A percentile compares a stretch with the other conserved stretches of the same genome.
phyloP scores from a whole-genome alignment of 2,329 filamentous ascomycete genomes.

The Domatiomyces globalis region DNA sequence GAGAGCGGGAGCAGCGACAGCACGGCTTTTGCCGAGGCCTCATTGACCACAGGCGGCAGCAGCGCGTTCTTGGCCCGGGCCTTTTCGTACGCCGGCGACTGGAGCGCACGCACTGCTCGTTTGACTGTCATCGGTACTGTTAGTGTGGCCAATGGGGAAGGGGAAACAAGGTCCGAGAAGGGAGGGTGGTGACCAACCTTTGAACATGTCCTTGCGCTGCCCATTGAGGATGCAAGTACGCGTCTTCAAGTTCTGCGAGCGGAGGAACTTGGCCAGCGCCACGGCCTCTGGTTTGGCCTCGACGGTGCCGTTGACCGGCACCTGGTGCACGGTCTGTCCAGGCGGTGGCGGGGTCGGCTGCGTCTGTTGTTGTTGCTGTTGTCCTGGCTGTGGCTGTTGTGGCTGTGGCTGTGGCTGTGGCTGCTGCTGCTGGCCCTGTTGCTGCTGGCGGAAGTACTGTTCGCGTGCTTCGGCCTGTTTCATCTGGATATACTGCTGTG shows the following conservation, averaged over 20 bases:
- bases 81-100: constrained; percentile 82
- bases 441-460: constrained; percentile 26
- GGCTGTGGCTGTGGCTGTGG: constrained; percentile 25
- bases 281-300: constrained; percentile 81
- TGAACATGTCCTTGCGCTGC: constrained; percentile 96
- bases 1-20: constrained; percentile 94
- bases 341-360: constrained; percentile 11
- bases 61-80: constrained; percentile 63
- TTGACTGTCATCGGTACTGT: constrained; percentile 50
- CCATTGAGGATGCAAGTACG: constrained; percentile 88
- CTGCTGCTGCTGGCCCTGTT: constrained; percentile 19
- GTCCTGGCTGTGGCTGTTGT: constrained; percentile 26
- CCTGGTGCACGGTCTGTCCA: constrained; percentile 30
- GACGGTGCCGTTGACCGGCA: constrained; percentile 33
- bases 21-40: constrained; percentile 74
- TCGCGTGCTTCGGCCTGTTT: constrained; percentile 28
- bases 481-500: constrained; percentile 35
- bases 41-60: constrained; percentile 76
- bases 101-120: constrained; percentile 77
- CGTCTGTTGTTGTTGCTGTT: constrained; percentile 24
- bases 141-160: background rate
- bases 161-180: too few relatives aligned
- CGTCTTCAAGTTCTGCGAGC: constrained; percentile 69
- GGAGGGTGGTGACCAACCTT: constrained; percentile 41
- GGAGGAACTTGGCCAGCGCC: constrained; percentile 78